Evolutionary conservation across 495 filamentous ascomycete genomes (phyloP).

Genomic region (Aspergillus asperescens): DNA sequence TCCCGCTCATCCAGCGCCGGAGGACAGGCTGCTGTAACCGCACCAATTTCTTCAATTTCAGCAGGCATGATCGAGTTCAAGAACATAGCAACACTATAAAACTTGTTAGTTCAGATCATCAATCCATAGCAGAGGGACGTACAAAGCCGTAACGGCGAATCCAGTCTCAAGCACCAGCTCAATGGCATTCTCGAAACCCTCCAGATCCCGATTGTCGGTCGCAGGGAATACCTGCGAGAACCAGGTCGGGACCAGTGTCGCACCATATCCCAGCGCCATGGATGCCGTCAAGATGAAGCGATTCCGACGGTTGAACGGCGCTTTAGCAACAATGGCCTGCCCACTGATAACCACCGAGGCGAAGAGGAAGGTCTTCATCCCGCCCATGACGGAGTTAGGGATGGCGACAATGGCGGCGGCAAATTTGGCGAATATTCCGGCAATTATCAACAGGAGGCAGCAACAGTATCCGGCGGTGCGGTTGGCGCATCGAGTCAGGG

Average conservation of each 20-base stretch:
- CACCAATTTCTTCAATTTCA: conserved; percentile 9
- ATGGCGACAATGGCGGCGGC: conserved; percentile 81
- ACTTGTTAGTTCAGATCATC: neutral
- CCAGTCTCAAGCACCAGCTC: conserved; percentile 71
- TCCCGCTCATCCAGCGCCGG: neutral
- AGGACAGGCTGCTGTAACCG: neutral
- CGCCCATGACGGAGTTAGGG: conserved; percentile 73
- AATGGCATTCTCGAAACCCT: conserved; percentile 83
- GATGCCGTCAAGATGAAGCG: conserved; percentile 81
- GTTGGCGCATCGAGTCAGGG: conserved; percentile 83
- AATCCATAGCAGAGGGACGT: neutral
- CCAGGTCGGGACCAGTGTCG: conserved; percentile 75
- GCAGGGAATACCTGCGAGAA: conserved; percentile 66
- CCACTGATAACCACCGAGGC: conserved; percentile 77
- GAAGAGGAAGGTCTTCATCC: conserved; percentile 93
- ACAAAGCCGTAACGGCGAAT: conserved; percentile 59
- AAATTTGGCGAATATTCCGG: conserved; percentile 89
- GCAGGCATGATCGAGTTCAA: conserved; percentile 12
- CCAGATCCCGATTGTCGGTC: conserved; percentile 61
- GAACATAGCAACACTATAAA: conserved; percentile 16
- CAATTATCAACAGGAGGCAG: conserved; percentile 77
- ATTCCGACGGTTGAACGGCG: conserved; percentile 77
- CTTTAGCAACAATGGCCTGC: conserved; percentile 72
- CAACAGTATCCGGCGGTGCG: conserved; percentile 72
- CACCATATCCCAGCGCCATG: conserved; percentile 71